Evolutionary conservation across 106 monocot genomes (phyloP), one percentile per base, ranked within the genome.

Genomic region (Dendrobium nobile): DNA sequence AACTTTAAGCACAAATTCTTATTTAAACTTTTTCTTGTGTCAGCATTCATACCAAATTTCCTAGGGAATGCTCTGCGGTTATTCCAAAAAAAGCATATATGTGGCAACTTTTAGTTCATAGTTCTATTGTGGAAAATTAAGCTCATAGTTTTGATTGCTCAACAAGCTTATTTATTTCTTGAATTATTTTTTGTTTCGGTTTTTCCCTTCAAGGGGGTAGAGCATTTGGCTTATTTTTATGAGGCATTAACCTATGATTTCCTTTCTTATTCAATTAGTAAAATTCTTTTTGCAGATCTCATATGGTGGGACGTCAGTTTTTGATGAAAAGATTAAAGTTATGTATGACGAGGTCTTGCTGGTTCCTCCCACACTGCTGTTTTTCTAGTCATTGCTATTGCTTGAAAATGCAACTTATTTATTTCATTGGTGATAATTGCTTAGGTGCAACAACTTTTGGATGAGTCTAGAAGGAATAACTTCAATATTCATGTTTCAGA

Each of bases 291-390:
- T 90, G 78, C 87, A 95, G 95, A 79, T 43, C 73, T 83, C 87
- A 78, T 41, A 54, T 27, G 41, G 44, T 70, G 54, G 67, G 55
- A 75, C 77, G 70, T 73, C 83, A 54, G 80, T 72, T 75, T 81
- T 77, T 73, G 79, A 82, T 68, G 79, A 85, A 72, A 83, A 33
- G 61, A 40, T 87, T 80, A 81, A 72, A 7, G 65, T 73, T 43
- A 45, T 93, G 84, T 86, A 89, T 77, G 85, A 88, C 54, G 84
- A 91, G 95, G 91, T 96, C 28, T 85, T 48, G 82, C 83, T 79
- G 82, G 82, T 73, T 82, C 72, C 74, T 61, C 54, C 78, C 58
- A n/a, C 27, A 22, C 7, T 13, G 37, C 13, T 72, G 72, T 18
- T 72, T 19, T 48, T 79, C 9, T 41, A 48, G 16, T 48, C 54